A percentile compares a stretch with the other conserved stretches of the same genome.
These are phyloP conservation scores for Prunus fruticosa DNA, from an alignment of 306 rosid species.

Conservation along the genomic window DNA sequence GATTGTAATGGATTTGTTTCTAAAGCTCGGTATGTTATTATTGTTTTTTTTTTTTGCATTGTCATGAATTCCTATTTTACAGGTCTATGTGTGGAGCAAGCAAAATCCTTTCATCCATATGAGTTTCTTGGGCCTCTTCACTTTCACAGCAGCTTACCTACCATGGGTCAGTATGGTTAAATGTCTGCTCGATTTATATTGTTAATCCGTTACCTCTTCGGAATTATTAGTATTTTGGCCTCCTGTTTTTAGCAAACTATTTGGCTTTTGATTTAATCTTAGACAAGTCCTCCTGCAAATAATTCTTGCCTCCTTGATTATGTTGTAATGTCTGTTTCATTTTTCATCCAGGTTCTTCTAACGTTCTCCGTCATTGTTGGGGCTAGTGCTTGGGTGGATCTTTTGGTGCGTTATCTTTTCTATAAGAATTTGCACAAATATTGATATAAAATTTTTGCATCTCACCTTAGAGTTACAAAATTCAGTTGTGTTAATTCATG, in stretches of 20 bases:
- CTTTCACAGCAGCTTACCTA: slow-evolving; percentile 93
- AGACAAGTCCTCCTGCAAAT: neutral
- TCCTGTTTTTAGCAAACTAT: neutral
- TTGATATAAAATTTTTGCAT: slow-evolving; percentile 5
- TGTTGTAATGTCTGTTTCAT: neutral
- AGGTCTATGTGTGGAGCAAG: slow-evolving; percentile 99
- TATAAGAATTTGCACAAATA: neutral
- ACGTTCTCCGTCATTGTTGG: slow-evolving; percentile 96
- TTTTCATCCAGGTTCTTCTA: slow-evolving; percentile 62
- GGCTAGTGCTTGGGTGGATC: slow-evolving; percentile 97
- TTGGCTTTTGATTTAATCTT: neutral
- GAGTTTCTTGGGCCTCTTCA: slow-evolving; percentile 95
- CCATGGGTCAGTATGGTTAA: slow-evolving; percentile 77
- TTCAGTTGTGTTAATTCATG: neutral
- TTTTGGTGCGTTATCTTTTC: slow-evolving; percentile 55
- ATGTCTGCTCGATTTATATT: slow-evolving; percentile 1
- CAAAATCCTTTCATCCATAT: slow-evolving; percentile 94
- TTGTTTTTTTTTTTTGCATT: slow-evolving; percentile 6
- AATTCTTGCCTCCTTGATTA: neutral
- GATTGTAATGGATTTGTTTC: slow-evolving; percentile 3
- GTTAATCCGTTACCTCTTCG: slow-evolving; percentile 1
- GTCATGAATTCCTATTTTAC: slow-evolving; percentile 21
- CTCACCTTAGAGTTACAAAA: neutral
- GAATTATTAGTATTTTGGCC: neutral
- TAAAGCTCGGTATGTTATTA: neutral